Base-by-base conservation (phyloP, 2,329 filamentous ascomycete species). In the Fusarium incarnatum region DNA sequence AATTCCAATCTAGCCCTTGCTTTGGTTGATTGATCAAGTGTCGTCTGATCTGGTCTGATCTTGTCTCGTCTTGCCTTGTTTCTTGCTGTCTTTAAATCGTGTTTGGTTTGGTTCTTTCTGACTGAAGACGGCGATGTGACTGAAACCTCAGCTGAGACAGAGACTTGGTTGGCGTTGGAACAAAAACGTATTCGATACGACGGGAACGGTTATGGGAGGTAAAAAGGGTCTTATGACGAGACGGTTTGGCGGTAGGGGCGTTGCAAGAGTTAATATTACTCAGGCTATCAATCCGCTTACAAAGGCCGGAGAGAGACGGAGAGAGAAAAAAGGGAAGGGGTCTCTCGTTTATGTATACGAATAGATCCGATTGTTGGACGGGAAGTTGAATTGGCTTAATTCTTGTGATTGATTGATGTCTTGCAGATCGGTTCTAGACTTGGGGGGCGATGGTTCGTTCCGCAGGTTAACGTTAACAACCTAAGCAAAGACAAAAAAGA, bases 141-240 rank as follows among this genome's bases (percentile, higher is more conserved):
- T 73, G 67, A 73, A 56, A 71, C 64, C 41, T 56, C 27, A 54
- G 64, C 63, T 73, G 60, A 71, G 70, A 72, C 63, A 67, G 42
- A 50, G 37, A 37, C 37, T 49, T 41, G 54, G 8, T 53, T 58
- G 52, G 54, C 11, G 34, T 41, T 53, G 56, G 30, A 60, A 42
- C 28, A 47, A 57, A 22, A 60, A 25, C 40, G 41, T 56, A 55
- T 60, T 57, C 54, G 63, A 56, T 44, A 55, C n/a, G 45, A 60
- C 25, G 32, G 60, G 44, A 44, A 30, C 40, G 66, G 25, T 40
- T 50, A 56, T 40, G 32, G 23, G 40, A 47, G 53, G 56, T 40
- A 34, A 45, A 49, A 42, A 46, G 40, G 25, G 41, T 46, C 56
- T 54, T 70, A 57, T 55, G 46, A 57, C 53, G 37, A 37, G 34